Conservation (phyloP, 2,329 filamentous ascomycete genomes). For the Alternaria infectoria region DNA sequence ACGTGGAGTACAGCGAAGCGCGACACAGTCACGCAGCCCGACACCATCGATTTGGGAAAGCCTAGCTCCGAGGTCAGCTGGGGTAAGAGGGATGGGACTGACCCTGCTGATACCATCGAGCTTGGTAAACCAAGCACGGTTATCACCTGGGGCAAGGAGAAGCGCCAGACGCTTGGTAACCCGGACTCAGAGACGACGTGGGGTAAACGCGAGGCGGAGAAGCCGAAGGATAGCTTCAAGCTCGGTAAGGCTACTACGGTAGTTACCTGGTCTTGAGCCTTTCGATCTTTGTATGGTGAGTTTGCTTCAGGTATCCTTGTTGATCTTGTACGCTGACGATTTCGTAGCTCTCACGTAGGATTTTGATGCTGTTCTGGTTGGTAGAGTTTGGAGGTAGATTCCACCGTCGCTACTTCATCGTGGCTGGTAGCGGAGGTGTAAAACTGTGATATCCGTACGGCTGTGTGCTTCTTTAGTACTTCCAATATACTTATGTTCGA, state of each 20-base stretch:
- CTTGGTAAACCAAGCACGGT: conserved; percentile 1
- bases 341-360: background rate
- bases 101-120: conserved; percentile 10
- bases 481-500: background rate
- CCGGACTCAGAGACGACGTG: conserved; percentile 21
- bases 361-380: background rate
- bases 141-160: conserved; percentile 11
- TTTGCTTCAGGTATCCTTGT: background rate
- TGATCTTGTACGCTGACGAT: background rate
- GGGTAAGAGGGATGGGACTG: conserved; percentile 2
- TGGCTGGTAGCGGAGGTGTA: background rate
- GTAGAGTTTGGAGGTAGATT: background rate
- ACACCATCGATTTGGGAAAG: background rate
- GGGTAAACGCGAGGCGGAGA: conserved; percentile 21
- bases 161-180: conserved; percentile 13
- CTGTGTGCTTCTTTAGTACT: background rate
- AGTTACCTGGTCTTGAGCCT: conserved; percentile 21
- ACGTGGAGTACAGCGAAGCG: conserved; percentile 7
- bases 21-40: background rate
- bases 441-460: background rate
- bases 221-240: conserved; percentile 18
- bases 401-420: background rate
- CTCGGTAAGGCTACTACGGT: conserved; percentile 21
- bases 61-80: conserved; percentile 14
- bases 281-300: background rate